These are phyloP conservation scores for Quercus engelmannii DNA, from an alignment of 306 rosid genomes.

Conservation along the genomic window DNA sequence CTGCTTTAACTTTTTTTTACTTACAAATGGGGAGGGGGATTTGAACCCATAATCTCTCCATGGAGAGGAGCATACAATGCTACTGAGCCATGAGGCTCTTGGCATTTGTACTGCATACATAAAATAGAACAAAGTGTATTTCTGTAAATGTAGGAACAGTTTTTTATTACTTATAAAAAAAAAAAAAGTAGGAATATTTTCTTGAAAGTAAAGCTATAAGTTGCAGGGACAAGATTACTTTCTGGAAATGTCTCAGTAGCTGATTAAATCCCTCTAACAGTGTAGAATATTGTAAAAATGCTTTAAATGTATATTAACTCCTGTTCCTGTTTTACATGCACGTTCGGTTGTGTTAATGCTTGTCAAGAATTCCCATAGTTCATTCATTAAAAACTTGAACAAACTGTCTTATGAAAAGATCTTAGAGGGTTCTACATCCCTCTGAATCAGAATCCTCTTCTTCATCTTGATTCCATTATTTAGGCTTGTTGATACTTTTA, in stretches of 20 bases:
- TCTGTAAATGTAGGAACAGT: not conserved
- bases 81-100: too few species aligned
- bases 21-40: too few species aligned
- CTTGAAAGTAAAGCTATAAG: not conserved
- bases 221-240: not conserved
- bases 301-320: not conserved
- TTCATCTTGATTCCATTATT: slow-evolving; percentile 14
- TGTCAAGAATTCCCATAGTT: not conserved
- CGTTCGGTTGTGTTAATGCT: not conserved
- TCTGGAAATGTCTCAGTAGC: not conserved
- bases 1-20: too few species aligned
- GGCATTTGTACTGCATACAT: not conserved
- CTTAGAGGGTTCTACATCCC: not conserved
- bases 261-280: not conserved
- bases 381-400: not conserved
- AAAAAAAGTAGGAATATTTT: not conserved
- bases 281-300: not conserved
- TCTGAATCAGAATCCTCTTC: slow-evolving; percentile 1
- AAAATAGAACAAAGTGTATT: not conserved
- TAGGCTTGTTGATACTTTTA: not conserved
- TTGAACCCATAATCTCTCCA: too few species aligned
- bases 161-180: too few species aligned
- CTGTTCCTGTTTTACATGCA: not conserved
- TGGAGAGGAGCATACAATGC: too few species aligned
- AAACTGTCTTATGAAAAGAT: not conserved